Percentiles rank a stretch among this genome's conserved stretches.
Evolutionary conservation across 2,329 filamentous ascomycete genomes (phyloP).

Genomic region (Aspergillus fructus): DNA sequence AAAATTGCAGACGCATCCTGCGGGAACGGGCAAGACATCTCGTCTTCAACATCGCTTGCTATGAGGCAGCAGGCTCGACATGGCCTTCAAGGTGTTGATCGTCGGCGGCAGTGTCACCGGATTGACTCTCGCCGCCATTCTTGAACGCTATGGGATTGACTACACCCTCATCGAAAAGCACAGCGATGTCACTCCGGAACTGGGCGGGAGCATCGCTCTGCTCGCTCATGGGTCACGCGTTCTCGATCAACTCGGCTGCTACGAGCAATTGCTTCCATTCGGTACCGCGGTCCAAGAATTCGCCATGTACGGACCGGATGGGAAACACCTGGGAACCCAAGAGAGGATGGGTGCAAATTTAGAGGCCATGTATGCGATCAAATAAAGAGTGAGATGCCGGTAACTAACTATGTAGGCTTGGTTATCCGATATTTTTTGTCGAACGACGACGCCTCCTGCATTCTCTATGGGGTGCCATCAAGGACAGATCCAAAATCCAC

Average conservation of each 20-base stretch:
- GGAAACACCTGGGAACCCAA: not conserved
- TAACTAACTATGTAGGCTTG: not conserved
- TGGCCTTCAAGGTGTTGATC: slow-evolving; percentile 29
- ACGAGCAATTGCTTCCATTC: slow-evolving; percentile 22
- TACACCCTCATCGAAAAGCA: slow-evolving; percentile 51
- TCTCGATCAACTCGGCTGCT: slow-evolving; percentile 52
- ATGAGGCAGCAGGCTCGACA: not conserved
- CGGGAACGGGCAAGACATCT: too few species aligned
- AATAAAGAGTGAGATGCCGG: not conserved
- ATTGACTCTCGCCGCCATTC: slow-evolving; percentile 46
- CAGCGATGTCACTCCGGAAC: slow-evolving; percentile 34
- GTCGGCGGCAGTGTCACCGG: slow-evolving; percentile 52
- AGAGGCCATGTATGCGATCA: not conserved
- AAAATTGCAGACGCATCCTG: not conserved
- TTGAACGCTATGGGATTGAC: slow-evolving; percentile 48
- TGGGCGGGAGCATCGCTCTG: slow-evolving; percentile 52
- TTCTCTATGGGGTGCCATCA: slow-evolving; percentile 32
- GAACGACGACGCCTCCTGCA: slow-evolving; percentile 39
- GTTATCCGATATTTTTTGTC: slow-evolving; percentile 25
- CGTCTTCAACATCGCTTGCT: too few species aligned
- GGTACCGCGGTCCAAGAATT: not conserved
- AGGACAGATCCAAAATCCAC: slow-evolving; percentile 29
- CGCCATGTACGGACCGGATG: slow-evolving; percentile 9
- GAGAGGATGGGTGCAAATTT: not conserved
- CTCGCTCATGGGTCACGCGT: slow-evolving; percentile 46